These are phyloP conservation scores for Phylloporus sp. DNA, from an alignment of 768 basidiomycete species.

Conservation along the genomic window DNA sequence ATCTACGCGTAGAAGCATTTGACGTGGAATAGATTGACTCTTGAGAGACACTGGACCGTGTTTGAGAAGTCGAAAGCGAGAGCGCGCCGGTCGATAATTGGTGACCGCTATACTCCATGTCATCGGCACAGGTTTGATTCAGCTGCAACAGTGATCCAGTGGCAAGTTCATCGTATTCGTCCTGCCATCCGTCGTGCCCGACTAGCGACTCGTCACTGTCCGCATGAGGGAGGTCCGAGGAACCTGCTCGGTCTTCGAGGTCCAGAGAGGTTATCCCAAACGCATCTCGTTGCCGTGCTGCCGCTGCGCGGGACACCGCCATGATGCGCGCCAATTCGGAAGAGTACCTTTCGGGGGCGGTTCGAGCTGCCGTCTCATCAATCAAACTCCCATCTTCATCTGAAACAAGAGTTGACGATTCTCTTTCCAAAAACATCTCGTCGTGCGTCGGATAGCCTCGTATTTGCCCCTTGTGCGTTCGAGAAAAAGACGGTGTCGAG, in stretches of 20 bases:
- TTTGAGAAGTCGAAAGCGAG: slow-evolving; percentile 12
- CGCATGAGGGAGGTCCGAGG: slow-evolving; percentile 28
- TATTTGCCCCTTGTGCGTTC: slow-evolving; percentile 1
- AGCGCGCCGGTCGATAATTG: slow-evolving; percentile 5
- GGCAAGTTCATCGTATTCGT: slow-evolving; percentile 29
- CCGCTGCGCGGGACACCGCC: slow-evolving; percentile 32
- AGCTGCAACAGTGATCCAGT: slow-evolving; percentile 30
- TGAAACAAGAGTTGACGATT: slow-evolving; percentile 11
- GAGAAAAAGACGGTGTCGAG: slow-evolving; percentile 2
- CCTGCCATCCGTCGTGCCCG: slow-evolving; percentile 38
- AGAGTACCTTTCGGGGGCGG: slow-evolving; percentile 15
- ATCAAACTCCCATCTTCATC: slow-evolving; percentile 14
- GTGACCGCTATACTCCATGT: not conserved
- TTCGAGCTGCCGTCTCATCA: not conserved
- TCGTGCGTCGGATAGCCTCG: not conserved
- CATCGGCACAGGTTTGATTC: not conserved
- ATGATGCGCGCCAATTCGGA: slow-evolving; percentile 28
- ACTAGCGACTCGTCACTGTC: slow-evolving; percentile 50
- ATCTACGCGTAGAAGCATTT: slow-evolving; percentile 11
- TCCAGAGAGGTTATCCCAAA: slow-evolving; percentile 48
- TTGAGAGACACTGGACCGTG: slow-evolving; percentile 17
- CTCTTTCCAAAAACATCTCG: slow-evolving; percentile 7
- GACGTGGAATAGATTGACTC: slow-evolving; percentile 25
- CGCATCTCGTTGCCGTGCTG: slow-evolving; percentile 45
- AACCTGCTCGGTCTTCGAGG: slow-evolving; percentile 1